Base-by-base conservation (phyloP, 1,284 basidiomycete genomes). In the Heterobasidion occidentale region DNA sequence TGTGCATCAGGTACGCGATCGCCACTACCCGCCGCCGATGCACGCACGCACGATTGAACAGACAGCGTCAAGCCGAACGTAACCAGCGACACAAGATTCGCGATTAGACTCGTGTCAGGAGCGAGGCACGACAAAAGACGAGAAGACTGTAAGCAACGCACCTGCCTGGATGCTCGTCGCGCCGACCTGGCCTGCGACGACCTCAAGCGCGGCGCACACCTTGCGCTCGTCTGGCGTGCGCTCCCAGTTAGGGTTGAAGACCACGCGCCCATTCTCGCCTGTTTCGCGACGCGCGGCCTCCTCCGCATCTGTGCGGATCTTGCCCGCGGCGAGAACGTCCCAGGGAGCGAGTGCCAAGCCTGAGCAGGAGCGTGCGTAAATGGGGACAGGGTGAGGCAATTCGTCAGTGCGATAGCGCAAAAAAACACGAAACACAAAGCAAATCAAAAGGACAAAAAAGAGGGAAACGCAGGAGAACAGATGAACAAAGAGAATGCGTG, bases 301-400 rank as follows among this genome's bases (percentile, higher is more conserved):
- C 50, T 70, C 67, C 9, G 59, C 66, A 47, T 69, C 64, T 1
- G 64, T 64, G 45, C 64, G 63, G 44, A 75, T 67, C 19, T 66
- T 65, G 0, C 68, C 67, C 1, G 59, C 61, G 0, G 64, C 70
- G 11, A 76, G 64, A 0, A 70, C 70, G 51, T 68, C 69, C 71
- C 70, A 67, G 4, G 63, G 62, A 1, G 63, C 63, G 45, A 68
- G 55, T 0, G 63, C 67, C 50, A 65, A 53, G 49, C 60, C 59
- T 60, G 20, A 15, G 5, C 17, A 1, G 38, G 12, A 42, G 3
- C n/a, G n/a, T 42, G 27, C 5, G 27, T 42, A n/a, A n/a, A n/a
- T n/a, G n/a, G 38, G 7, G 11, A 3, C n/a, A n/a, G 38, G 27
- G 5, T 4, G 27, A 27, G 4, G 27, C 3, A 27, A 27, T 5